Percentiles rank a stretch among this genome's conserved stretches.
phyloP scores from a whole-genome alignment of 176 grass and related monocot genomes.

The Aegilops bicornis region DNA sequence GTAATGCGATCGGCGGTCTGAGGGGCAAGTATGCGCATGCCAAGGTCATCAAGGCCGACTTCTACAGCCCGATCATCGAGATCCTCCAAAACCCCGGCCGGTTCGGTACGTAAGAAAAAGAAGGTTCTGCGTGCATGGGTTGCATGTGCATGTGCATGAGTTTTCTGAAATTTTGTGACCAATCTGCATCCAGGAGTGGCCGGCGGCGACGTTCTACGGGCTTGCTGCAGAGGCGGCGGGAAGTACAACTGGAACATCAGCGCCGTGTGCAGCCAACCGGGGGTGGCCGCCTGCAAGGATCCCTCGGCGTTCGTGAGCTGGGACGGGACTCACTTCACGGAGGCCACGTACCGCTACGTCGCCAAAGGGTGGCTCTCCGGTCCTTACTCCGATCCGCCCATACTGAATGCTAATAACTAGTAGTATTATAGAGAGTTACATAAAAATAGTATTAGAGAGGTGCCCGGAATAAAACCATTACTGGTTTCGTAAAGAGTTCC shows the following conservation, averaged over 20 bases:
- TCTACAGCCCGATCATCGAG: not conserved
- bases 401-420: not conserved
- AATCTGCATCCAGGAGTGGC: not conserved
- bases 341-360: not conserved
- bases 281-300: not conserved
- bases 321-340: slow-evolving; percentile 36
- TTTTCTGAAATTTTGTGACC: not conserved
- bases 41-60: slow-evolving; percentile 13
- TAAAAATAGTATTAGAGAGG: too few species aligned
- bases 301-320: slow-evolving; percentile 1
- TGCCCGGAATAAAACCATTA: too few species aligned
- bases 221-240: slow-evolving; percentile 16
- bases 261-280: not conserved
- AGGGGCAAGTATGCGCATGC: not conserved
- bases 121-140: too few species aligned
- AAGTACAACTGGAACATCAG: slow-evolving; percentile 17
- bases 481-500: too few species aligned
- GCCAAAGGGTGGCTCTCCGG: slow-evolving; percentile 24
- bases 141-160: not conserved
- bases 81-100: not conserved
- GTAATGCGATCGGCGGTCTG: not conserved
- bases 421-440: too few species aligned
- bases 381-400: not conserved
- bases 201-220: not conserved
- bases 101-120: not conserved